phyloP scores from a whole-genome alignment of 345 rosid species.

The Citrus glauca region DNA sequence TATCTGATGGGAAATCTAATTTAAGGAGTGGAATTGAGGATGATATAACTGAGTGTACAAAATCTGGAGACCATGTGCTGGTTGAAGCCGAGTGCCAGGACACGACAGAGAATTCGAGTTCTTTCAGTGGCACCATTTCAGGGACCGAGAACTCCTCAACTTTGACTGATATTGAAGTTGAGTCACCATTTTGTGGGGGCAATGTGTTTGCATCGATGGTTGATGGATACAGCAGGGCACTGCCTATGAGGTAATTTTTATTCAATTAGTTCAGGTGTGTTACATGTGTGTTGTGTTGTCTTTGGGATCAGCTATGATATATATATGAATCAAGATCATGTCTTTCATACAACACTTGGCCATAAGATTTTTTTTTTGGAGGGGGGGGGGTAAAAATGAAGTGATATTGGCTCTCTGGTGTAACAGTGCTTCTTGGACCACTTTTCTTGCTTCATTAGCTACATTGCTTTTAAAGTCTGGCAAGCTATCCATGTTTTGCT shows the following conservation, averaged over 20 bases:
- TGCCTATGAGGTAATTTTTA: constrained; percentile 42
- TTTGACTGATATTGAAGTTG: constrained; percentile 67
- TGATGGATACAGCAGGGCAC: constrained; percentile 24
- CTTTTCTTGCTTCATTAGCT: neutral
- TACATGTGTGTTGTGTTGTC: neutral
- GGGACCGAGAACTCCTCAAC: constrained; percentile 32
- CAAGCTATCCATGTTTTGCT: neutral
- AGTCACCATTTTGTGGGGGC: constrained; percentile 36
- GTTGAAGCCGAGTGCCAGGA: constrained; percentile 33
- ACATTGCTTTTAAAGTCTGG: neutral
- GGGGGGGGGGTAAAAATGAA: neutral
- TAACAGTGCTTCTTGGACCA: neutral
- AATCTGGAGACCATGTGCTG: constrained; percentile 8
- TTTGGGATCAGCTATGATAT: neutral
- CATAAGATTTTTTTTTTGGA: no score
- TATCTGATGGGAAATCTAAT: constrained; percentile 15
- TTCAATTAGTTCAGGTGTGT: neutral
- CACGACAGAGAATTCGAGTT: constrained; percentile 69
- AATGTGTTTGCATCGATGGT: constrained; percentile 19
- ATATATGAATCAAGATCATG: constrained; percentile 1
- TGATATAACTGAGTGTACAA: constrained; percentile 39
- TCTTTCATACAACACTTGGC: neutral
- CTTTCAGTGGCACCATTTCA: constrained; percentile 62
- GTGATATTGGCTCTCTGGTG: neutral
- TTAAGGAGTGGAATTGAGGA: constrained; percentile 22